Percentiles rank a stretch among this genome's conserved stretches.
These are phyloP conservation scores for Penstemon eatonii DNA, from an alignment of 257 asterid species.

Conservation along the genomic window DNA sequence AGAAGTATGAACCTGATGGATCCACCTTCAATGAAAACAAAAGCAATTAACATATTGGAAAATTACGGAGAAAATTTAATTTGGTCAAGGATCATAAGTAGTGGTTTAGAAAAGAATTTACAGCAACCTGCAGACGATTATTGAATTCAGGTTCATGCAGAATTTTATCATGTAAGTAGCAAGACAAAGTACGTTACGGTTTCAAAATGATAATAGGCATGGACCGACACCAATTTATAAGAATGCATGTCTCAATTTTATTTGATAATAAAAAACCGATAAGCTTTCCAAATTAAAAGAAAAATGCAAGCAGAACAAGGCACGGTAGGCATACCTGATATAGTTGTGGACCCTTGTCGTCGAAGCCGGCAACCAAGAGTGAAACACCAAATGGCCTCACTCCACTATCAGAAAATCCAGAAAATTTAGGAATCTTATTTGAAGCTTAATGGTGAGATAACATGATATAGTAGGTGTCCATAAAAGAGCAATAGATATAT, in stretches of 20 bases:
- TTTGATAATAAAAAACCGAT: too few relatives aligned
- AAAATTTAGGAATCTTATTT: background rate
- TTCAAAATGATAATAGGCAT: too few relatives aligned
- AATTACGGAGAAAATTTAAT: background rate
- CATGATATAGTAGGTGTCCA: background rate
- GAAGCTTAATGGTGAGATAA: background rate
- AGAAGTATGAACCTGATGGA: slow-evolving; percentile 98
- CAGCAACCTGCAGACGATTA: too few relatives aligned
- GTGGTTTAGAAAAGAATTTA: background rate
- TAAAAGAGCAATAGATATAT: slow-evolving; percentile 7
- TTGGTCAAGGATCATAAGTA: background rate
- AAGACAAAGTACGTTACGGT: too few relatives aligned
- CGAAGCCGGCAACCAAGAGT: slow-evolving; percentile 91
- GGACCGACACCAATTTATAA: too few relatives aligned
- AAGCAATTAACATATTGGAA: background rate
- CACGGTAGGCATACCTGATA: slow-evolving; percentile 60
- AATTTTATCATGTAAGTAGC: too few relatives aligned
- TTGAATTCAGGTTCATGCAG: too few relatives aligned
- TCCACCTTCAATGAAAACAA: slow-evolving; percentile 60
- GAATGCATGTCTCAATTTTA: too few relatives aligned
- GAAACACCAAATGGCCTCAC: slow-evolving; percentile 99
- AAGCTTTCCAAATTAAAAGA: too few relatives aligned
- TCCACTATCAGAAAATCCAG: slow-evolving; percentile 54
- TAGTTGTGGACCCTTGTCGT: slow-evolving; percentile 98
- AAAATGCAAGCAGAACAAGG: background rate